Base-by-base conservation (phyloP, 129 eudicot species). In the Arctium lappa region DNA sequence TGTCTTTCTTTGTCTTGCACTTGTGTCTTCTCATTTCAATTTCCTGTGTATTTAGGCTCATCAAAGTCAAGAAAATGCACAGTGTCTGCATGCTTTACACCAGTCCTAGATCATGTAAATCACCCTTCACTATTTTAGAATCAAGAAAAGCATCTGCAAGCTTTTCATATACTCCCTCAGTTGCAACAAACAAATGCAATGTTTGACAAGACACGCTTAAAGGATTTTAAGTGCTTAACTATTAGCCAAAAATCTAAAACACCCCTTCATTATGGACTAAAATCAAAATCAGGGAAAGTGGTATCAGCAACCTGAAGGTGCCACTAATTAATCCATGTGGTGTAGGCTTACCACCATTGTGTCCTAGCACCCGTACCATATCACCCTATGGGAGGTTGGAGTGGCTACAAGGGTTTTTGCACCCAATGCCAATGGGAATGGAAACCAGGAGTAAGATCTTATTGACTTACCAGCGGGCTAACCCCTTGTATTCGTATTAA, bases 31-130 rank as follows among this genome's bases (percentile, higher is more conserved):
- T 92, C 88, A 94, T 89, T 87, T 90, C 83, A 92, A 72, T 94
- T 85, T 92, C 73, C 69, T 89, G 89, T 87, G 87, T 91, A 89
- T 91, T 86, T 95, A 95, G 97, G 98, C 90, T 85, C 75, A 86
- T 86, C 92, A 90, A 86, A 90, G 86, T 89, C 98, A 95, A 92
- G 97, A 91, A 87, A 39, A 95, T 90, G 94, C 97, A 91, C 98
- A 91, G 83, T 95, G 98, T 91, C 91, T 92, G 66, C 98, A 92
- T 91, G 97, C 98, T 88, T 92, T 95, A 91, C 98, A 95, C 92
- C 98, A 95, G 90, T 86, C 48, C 91, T 94, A 94, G 88, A 87
- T 90, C 94, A 91, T 92, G 98, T 91, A 92, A 90, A 84, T 85
- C 86, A 77, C 83, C 92, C 84, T 87, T 84, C 83, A 53, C 33